Percentiles rank a stretch among this genome's conserved stretches.
phyloP scores from a whole-genome alignment of 83 land plant species.

The Picea mariana region DNA sequence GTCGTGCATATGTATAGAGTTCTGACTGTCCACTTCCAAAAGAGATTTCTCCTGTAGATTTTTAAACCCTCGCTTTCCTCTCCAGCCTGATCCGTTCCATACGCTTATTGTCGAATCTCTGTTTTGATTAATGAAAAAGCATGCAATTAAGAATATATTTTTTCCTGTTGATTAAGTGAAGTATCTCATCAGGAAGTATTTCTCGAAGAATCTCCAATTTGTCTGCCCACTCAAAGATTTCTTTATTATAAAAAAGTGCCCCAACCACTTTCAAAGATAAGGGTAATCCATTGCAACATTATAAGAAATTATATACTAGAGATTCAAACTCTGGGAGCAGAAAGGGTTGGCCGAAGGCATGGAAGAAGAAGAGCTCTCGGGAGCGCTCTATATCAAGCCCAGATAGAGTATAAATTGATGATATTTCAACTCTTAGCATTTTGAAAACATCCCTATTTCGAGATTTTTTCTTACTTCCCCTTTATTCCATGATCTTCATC shows the following conservation, averaged over 20 bases:
- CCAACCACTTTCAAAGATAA: not conserved
- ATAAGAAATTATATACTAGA: not conserved
- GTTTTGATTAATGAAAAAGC: not conserved
- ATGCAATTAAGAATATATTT: constrained; percentile 2
- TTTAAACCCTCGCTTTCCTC: not conserved
- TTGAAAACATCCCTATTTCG: not conserved
- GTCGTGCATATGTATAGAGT: constrained; percentile 7
- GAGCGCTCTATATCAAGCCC: not conserved
- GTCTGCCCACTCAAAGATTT: not conserved
- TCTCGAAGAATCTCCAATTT: not conserved
- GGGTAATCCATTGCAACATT: not conserved
- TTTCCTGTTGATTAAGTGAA: not conserved
- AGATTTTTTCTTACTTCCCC: no score
- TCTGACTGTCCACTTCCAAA: not conserved
- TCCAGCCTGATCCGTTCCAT: constrained; percentile 1
- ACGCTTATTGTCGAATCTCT: not conserved
- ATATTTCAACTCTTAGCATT: not conserved
- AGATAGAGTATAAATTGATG: not conserved
- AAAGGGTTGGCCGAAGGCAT: not conserved
- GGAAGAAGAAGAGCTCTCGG: not conserved
- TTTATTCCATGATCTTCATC: no score
- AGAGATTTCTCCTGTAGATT: not conserved
- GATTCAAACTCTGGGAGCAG: not conserved
- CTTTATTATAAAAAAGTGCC: not conserved
- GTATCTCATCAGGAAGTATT: not conserved